Evolutionary conservation across 441 rosid genomes (phyloP).

Genomic region (Omphalea diandra): DNA sequence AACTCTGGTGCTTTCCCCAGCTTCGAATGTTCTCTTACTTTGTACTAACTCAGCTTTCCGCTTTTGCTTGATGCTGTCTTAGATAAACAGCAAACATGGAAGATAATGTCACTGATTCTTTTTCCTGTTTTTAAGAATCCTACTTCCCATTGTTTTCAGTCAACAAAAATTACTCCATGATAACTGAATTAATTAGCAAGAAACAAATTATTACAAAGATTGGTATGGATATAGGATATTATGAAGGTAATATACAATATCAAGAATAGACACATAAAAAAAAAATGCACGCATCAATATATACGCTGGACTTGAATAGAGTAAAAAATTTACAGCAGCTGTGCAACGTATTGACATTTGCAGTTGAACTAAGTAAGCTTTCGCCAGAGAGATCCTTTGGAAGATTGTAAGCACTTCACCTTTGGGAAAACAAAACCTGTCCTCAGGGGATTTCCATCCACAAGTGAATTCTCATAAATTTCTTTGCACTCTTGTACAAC

Average conservation of each 20-base stretch:
- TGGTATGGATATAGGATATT: not conserved
- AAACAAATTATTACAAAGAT: not conserved
- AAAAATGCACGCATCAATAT: not conserved
- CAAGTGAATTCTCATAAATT: slow-evolving; percentile 80
- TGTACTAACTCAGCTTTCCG: not conserved
- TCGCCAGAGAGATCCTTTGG: slow-evolving; percentile 66
- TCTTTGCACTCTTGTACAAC: slow-evolving; percentile 97
- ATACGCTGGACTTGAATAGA: not conserved
- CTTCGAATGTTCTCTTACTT: no score
- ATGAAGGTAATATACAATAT: not conserved
- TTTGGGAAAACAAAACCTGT: slow-evolving; percentile 83
- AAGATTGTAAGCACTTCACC: slow-evolving; percentile 62
- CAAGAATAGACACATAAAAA: no score
- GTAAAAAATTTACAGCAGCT: not conserved
- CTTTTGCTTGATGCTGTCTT: no score
- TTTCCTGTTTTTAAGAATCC: not conserved
- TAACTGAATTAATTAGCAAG: not conserved
- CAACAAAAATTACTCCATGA: not conserved
- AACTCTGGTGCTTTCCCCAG: no score
- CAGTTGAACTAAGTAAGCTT: slow-evolving; percentile 24
- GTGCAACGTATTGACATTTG: not conserved
- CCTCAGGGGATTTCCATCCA: slow-evolving; percentile 83
- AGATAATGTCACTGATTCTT: not conserved
- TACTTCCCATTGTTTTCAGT: not conserved
- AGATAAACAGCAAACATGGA: not conserved